These are phyloP conservation scores for Gracilaria gracilis DNA, from an alignment of 23 red algal species.

Conservation along the genomic window DNA sequence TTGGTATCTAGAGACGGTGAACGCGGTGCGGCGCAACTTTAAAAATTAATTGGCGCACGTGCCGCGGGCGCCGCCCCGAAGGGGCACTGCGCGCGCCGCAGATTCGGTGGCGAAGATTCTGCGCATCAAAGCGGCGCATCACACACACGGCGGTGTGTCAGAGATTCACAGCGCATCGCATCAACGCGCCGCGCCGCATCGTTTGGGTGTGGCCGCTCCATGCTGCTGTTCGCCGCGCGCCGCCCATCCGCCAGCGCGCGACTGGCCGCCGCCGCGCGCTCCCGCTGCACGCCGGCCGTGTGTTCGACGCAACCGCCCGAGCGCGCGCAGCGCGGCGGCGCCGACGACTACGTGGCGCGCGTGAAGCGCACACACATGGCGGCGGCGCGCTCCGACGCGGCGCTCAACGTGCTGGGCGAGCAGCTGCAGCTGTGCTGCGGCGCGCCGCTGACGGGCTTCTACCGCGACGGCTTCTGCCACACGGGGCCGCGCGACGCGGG, in stretches of 20 bases:
- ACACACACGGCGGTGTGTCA: no score
- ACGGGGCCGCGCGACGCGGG: constrained; percentile 66
- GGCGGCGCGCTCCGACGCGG: background rate
- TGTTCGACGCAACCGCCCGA: background rate
- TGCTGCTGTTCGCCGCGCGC: background rate
- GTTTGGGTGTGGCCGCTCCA: no score
- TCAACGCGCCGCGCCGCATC: no score
- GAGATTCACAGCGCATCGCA: no score
- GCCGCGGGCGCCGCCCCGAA: no score
- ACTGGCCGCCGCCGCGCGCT: no score
- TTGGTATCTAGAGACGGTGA: no score
- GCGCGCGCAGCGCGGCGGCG: background rate
- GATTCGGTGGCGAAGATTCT: no score
- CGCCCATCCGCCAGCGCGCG: background rate
- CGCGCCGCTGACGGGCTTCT: constrained; percentile 69
- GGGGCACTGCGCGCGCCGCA: no score
- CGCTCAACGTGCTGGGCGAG: constrained; percentile 77
- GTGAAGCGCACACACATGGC: background rate
- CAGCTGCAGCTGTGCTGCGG: constrained; percentile 65
- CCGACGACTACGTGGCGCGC: background rate
- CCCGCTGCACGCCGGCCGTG: background rate
- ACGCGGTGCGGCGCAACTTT: no score
- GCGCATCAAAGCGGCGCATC: no score
- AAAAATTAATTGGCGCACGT: no score
- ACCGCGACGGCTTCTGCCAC: constrained; percentile 79